phyloP scores from a whole-genome alignment of 1,139 yeast species.

The Candida pseudoviswanathii region DNA sequence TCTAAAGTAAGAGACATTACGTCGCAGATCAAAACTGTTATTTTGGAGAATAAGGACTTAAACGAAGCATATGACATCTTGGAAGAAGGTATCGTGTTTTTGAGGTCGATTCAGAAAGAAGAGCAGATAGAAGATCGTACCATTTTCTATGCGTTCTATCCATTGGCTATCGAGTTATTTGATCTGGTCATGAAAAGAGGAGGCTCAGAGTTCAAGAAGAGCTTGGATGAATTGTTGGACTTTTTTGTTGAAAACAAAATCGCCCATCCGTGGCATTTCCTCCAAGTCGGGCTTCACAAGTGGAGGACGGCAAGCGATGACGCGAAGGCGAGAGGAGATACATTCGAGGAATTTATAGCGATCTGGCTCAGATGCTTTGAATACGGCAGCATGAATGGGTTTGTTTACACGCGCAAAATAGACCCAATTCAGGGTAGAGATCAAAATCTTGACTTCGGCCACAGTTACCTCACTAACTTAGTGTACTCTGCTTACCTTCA shows the following conservation, averaged over 20 bases:
- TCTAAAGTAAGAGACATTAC: conserved; percentile 39
- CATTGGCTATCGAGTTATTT: conserved; percentile 27
- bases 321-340: not conserved
- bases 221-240: conserved; percentile 29
- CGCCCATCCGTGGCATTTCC: conserved; percentile 38
- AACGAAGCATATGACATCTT: conserved; percentile 39
- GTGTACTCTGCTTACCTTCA: conserved; percentile 39
- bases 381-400: conserved; percentile 13
- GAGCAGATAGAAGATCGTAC: conserved; percentile 32
- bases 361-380: conserved; percentile 41
- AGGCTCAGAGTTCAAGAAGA: conserved; percentile 16
- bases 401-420: not conserved
- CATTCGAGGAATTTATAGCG: conserved; percentile 28
- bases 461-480: conserved; percentile 24
- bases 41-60: conserved; percentile 22
- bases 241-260: conserved; percentile 29
- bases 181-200: conserved; percentile 20
- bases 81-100: conserved; percentile 45
- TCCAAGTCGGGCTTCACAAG: conserved; percentile 24
- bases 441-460: not conserved
- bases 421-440: not conserved
- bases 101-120: conserved; percentile 38
- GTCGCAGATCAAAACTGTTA: conserved; percentile 31
- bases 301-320: too few relatives aligned
- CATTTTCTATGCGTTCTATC: conserved; percentile 31